phyloP scores from a whole-genome alignment of 176 grass and related monocot genomes.

The Hsuehochloa calcarea region DNA sequence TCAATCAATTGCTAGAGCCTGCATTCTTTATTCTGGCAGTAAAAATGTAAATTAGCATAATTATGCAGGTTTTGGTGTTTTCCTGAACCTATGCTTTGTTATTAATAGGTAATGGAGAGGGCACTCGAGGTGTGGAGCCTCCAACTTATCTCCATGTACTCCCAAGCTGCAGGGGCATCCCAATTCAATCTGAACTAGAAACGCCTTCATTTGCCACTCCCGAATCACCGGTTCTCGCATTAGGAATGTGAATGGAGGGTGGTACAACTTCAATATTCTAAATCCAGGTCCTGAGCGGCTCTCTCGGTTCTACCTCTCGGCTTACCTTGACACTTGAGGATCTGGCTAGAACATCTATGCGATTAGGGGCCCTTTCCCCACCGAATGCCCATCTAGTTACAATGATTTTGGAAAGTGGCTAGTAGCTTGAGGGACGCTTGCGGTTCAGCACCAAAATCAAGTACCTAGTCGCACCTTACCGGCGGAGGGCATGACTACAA shows the following conservation, averaged over 20 bases:
- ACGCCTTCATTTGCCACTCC: constrained; percentile 63
- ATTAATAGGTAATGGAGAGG: background rate
- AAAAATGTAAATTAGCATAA: too few species aligned
- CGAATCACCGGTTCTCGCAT: constrained; percentile 62
- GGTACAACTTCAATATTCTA: constrained; percentile 64
- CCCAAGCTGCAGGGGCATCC: constrained; percentile 43
- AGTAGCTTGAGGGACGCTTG: background rate
- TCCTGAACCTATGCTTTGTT: background rate
- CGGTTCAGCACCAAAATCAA: background rate
- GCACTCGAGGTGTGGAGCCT: constrained; percentile 41
- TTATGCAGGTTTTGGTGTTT: background rate
- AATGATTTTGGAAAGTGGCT: constrained; percentile 49
- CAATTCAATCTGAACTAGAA: constrained; percentile 46
- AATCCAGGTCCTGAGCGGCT: constrained; percentile 50
- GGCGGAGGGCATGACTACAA: constrained; percentile 1
- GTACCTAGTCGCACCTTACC: background rate
- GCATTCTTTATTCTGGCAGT: too few species aligned
- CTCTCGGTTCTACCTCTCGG: too few species aligned
- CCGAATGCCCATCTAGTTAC: constrained; percentile 36
- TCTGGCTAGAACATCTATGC: constrained; percentile 52
- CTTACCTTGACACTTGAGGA: constrained; percentile 40
- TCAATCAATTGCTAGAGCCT: background rate
- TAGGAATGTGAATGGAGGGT: constrained; percentile 49
- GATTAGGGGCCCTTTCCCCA: constrained; percentile 48
- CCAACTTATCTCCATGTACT: constrained; percentile 50